Percentiles rank a stretch among this genome's conserved stretches.
Conservation (phyloP, 2,329 filamentous ascomycete genomes). For the Aspergillus felis region DNA sequence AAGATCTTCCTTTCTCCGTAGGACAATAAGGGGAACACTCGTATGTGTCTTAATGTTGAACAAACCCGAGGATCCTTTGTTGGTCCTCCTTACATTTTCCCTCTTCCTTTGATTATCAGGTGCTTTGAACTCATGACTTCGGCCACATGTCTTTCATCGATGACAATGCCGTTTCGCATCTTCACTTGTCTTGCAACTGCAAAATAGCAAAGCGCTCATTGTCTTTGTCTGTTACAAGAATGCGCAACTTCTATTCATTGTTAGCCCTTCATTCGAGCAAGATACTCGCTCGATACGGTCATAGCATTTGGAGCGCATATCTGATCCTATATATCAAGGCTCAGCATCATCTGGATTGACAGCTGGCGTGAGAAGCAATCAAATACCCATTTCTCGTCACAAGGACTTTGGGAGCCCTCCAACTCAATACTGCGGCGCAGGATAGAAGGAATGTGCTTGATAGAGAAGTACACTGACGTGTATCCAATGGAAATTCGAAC, state of each 20-base stretch:
- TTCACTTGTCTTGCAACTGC: constrained; percentile 1
- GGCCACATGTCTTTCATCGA: constrained; percentile 19
- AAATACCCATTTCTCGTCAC: background rate
- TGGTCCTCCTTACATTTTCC: background rate
- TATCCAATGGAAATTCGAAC: constrained; percentile 18
- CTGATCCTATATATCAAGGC: constrained; percentile 4
- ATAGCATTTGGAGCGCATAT: background rate
- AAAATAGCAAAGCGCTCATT: constrained; percentile 7
- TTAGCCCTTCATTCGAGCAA: constrained; percentile 9
- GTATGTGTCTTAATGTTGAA: background rate
- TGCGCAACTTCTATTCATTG: constrained; percentile 8
- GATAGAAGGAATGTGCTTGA: constrained; percentile 13
- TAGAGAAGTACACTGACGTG: constrained; percentile 12
- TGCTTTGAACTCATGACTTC: constrained; percentile 24
- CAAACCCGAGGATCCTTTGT: background rate
- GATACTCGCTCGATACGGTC: background rate
- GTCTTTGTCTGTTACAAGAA: constrained; percentile 8
- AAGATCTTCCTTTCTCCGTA: background rate
- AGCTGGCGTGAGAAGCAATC: background rate
- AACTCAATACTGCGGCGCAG: background rate
- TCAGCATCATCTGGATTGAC: background rate
- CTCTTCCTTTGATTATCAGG: constrained; percentile 18
- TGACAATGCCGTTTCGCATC: constrained; percentile 10
- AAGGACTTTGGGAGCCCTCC: background rate
- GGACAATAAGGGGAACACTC: background rate